Evolutionary conservation across 257 asterid species (phyloP), one percentile per base, ranked within the genome.

Genomic region (Solanum pinnatisectum): DNA sequence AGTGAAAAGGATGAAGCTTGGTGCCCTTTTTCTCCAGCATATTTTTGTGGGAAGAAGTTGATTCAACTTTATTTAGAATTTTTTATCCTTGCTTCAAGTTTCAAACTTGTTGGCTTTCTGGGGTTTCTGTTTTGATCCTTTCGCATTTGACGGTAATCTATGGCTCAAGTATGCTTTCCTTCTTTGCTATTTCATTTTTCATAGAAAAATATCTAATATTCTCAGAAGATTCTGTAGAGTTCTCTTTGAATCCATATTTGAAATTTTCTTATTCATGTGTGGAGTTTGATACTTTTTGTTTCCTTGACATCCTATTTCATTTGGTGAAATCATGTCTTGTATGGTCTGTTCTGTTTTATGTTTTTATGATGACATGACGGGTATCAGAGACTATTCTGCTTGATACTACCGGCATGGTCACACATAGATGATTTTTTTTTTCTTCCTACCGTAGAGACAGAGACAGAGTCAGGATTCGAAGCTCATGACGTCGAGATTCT

Each of bases 211-310:
- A 74, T 22, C 30, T 36, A 36, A 22, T 74, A 40, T n/a, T 78
- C 63, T 2, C 4, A 6, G 63, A 40, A 42, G 25, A 3, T 5
- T 13, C 0, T 40, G 5, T 40, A 40, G 22, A 40, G 36, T 11
- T n/a, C 16, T 78, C 84, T 40, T 14, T 40, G 52, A 76, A 37
- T 0, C 20, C 32, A 23, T 76, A 14, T 74, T 5, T 10, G 20
- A 37, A 73, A 74, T 4, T 36, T 37, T 37, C 32, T 36, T 42
- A 22, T 74, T 36, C 32, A 10, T 74, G 83, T 18, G 25, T 74
- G 5, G 40, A 74, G 83, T 22, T 37, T 74, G 52, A 74, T 88
- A 52, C 44, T 92, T 33, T 96, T 95, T 30, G 18, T 96, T 96
- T 27, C 3, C 96, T 33, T 46, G 59, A 46, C 59, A 46, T 46